Conservation (phyloP, 106 monocot genomes). For the Apostasia ramifera region DNA sequence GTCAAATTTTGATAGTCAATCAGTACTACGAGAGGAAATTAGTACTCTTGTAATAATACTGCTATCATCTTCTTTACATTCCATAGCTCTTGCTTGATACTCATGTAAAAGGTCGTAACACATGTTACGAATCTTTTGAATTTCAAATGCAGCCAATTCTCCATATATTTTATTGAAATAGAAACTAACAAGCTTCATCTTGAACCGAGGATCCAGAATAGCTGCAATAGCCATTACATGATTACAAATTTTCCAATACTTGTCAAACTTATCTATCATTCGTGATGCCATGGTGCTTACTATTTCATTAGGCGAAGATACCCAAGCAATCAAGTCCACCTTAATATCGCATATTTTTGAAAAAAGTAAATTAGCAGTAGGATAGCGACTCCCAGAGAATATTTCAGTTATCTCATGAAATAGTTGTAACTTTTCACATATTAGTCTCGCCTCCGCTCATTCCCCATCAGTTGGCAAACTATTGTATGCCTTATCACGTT, state of each 20-base stretch:
- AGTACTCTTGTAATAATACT: no score
- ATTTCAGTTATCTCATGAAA: conserved; percentile 47
- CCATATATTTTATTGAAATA: conserved; percentile 40
- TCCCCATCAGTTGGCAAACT: conserved; percentile 28
- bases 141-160: conserved; percentile 31
- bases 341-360: no score
- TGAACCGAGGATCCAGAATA: conserved; percentile 21
- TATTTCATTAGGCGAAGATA: no score
- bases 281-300: conserved; percentile 31
- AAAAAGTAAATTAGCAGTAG: no score
- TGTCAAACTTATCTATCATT: conserved; percentile 58
- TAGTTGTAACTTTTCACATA: conserved; percentile 37
- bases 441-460: conserved; percentile 54
- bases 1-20: no score
- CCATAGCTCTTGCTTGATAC: conserved; percentile 18
- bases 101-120: conserved; percentile 49
- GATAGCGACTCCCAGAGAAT: conserved; percentile 13
- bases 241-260: conserved; percentile 59
- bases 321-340: no score
- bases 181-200: conserved; percentile 26
- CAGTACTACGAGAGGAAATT: no score
- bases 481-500: conserved; percentile 23
- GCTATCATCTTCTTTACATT: no score
- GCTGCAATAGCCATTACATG: conserved; percentile 21
- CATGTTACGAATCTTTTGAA: conserved; percentile 44